phyloP scores from a whole-genome alignment of 2,329 filamentous ascomycete genomes.

The Fusarium sp. region DNA sequence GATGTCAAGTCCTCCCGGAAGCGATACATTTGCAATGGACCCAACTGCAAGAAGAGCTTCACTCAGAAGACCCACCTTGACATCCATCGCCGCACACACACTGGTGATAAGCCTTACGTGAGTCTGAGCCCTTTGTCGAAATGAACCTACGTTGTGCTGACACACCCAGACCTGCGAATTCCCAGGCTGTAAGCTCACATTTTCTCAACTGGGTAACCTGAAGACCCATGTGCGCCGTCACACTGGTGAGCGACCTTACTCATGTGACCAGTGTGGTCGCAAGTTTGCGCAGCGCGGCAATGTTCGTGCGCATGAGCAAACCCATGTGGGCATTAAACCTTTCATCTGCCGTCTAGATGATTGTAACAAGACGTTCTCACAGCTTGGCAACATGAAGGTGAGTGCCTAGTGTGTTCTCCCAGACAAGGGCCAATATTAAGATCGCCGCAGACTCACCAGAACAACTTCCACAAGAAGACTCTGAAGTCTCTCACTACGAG shows the following conservation, averaged over 20 bases:
- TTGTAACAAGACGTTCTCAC: conserved; percentile 91
- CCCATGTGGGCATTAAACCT: conserved; percentile 83
- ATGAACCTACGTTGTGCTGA: conserved; percentile 37
- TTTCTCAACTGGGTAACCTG: conserved; percentile 92
- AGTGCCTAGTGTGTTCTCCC: conserved; percentile 20
- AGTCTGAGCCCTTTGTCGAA: conserved; percentile 55
- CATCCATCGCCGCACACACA: conserved; percentile 91
- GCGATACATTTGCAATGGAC: conserved; percentile 81
- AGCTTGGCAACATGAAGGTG: conserved; percentile 93
- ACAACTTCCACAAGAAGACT: conserved; percentile 89
- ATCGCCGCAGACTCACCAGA: conserved; percentile 82
- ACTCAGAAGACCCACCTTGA: conserved; percentile 93
- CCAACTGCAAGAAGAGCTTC: conserved; percentile 86
- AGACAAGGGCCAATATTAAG: conserved; percentile 19
- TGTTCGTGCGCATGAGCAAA: conserved; percentile 85
- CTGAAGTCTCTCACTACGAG: conserved; percentile 78
- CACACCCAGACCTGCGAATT: conserved; percentile 75
- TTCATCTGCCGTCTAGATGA: conserved; percentile 86
- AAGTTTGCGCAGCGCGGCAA: conserved; percentile 90
- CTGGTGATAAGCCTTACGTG: conserved; percentile 91
- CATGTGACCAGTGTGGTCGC: conserved; percentile 85
- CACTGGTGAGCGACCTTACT: conserved; percentile 88
- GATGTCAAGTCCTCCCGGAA: conserved; percentile 61
- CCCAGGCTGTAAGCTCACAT: conserved; percentile 81
- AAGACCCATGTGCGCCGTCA: conserved; percentile 93